Evolutionary conservation across 2,329 filamentous ascomycete species (phyloP).

Genomic region (Hypoxylon sp.): DNA sequence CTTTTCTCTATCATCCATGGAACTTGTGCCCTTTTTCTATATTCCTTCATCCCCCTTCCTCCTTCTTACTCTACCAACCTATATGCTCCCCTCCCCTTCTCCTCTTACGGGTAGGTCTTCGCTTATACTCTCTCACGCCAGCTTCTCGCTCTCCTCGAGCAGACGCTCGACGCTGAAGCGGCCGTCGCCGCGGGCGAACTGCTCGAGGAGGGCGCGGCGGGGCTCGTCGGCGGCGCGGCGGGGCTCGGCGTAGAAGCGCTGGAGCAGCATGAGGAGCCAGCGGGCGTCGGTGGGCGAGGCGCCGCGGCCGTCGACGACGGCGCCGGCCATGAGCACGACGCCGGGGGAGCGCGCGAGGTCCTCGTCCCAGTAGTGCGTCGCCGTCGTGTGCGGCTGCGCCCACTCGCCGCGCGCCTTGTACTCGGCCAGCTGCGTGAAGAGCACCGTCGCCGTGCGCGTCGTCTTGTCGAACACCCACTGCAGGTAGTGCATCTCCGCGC

Average conservation of each 20-base stretch:
- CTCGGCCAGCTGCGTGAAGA: conserved; percentile 94
- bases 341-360: conserved; percentile 72
- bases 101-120: not conserved
- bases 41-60: no score
- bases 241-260: conserved; percentile 86
- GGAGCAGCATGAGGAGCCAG: conserved; percentile 90
- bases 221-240: conserved; percentile 70
- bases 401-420: conserved; percentile 92
- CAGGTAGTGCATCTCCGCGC: conserved; percentile 93
- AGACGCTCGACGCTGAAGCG: conserved; percentile 85
- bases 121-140: conserved; percentile 46
- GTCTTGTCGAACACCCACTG: conserved; percentile 89
- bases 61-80: no score
- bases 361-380: conserved; percentile 86
- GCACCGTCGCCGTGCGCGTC: conserved; percentile 73
- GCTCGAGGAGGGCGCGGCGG: conserved; percentile 76
- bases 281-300: conserved; percentile 82
- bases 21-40: no score
- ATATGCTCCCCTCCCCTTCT: not conserved
- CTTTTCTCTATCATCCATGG: no score
- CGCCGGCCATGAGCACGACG: conserved; percentile 85
- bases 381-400: conserved; percentile 88
- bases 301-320: conserved; percentile 77
- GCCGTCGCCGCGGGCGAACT: conserved; percentile 81
- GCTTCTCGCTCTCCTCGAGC: conserved; percentile 87